Percentiles rank a stretch among this genome's conserved stretches.
Evolutionary conservation across 805 yeast species (phyloP).

Genomic region (Sungouiella blattae): DNA sequence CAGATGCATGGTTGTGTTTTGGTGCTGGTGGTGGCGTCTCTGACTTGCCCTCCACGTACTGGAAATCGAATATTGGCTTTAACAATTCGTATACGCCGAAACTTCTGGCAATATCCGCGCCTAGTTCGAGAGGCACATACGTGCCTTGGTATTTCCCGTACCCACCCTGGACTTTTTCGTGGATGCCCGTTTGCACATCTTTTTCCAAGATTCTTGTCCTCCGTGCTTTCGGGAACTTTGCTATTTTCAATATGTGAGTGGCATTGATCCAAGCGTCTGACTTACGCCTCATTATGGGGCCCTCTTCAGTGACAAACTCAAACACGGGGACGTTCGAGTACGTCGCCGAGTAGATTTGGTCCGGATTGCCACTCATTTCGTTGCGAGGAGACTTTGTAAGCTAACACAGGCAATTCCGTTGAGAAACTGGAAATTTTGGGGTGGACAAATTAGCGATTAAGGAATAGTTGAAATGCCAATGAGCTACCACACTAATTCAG

Average conservation of each 20-base stretch:
- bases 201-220: constrained; percentile 61
- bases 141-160: constrained; percentile 65
- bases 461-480: too few relatives aligned
- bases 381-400: too few relatives aligned
- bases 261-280: constrained; percentile 67
- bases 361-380: constrained; percentile 5
- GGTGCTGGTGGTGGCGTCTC: constrained; percentile 48
- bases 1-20: constrained; percentile 45
- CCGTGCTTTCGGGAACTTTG: constrained; percentile 62
- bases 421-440: too few relatives aligned
- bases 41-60: constrained; percentile 39
- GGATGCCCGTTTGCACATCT: constrained; percentile 60
- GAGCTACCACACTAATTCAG: too few relatives aligned
- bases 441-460: too few relatives aligned
- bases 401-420: too few relatives aligned
- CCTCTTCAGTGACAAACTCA: constrained; percentile 65
- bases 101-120: constrained; percentile 35
- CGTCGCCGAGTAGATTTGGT: constrained; percentile 60
- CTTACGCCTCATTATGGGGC: constrained; percentile 67
- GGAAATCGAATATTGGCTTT: constrained; percentile 62
- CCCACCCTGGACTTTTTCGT: constrained; percentile 72
- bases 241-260: constrained; percentile 66
- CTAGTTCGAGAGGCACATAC: constrained; percentile 41
- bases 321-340: constrained; percentile 71
- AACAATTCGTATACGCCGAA: constrained; percentile 51